Conservation (phyloP, 2,329 filamentous ascomycete genomes). For the Hymenoscyphus scutula region DNA sequence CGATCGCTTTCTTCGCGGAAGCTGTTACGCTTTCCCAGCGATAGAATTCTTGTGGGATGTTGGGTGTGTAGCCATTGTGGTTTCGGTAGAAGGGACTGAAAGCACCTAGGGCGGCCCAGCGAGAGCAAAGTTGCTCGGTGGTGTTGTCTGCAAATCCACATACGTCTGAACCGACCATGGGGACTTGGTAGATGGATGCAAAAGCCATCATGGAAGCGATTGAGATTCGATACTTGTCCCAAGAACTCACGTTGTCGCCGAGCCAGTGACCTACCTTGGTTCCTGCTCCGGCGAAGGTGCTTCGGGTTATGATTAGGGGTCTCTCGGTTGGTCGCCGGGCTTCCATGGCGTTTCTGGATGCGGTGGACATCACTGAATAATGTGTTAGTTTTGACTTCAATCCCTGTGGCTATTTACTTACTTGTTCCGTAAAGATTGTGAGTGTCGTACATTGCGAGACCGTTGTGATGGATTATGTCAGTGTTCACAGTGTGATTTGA, state of each 20-base stretch:
- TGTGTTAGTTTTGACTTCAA: slow-evolving; percentile 17
- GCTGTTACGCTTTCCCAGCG: slow-evolving; percentile 61
- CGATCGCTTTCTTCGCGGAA: slow-evolving; percentile 66
- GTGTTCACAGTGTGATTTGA: slow-evolving; percentile 63
- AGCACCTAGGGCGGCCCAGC: slow-evolving; percentile 72
- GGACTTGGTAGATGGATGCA: slow-evolving; percentile 63
- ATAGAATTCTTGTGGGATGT: slow-evolving; percentile 70
- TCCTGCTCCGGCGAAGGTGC: slow-evolving; percentile 72
- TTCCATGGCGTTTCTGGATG: slow-evolving; percentile 65
- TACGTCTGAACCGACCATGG: slow-evolving; percentile 70
- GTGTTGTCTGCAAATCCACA: slow-evolving; percentile 72
- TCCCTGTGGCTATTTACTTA: slow-evolving; percentile 30
- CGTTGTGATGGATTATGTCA: slow-evolving; percentile 65
- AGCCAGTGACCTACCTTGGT: slow-evolving; percentile 61
- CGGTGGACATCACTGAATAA: slow-evolving; percentile 61
- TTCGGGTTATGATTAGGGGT: slow-evolving; percentile 71
- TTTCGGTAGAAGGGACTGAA: slow-evolving; percentile 76
- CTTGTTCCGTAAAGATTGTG: slow-evolving; percentile 74
- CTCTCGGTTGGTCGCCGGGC: slow-evolving; percentile 60
- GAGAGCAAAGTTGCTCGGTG: slow-evolving; percentile 66
- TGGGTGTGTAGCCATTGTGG: slow-evolving; percentile 55
- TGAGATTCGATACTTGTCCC: slow-evolving; percentile 58
- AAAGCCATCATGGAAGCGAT: slow-evolving; percentile 61
- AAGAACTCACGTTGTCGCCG: slow-evolving; percentile 56
- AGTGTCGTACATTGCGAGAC: slow-evolving; percentile 67